These are phyloP conservation scores for Gossypium thurberi DNA, from an alignment of 345 rosid genomes.

Conservation along the genomic window DNA sequence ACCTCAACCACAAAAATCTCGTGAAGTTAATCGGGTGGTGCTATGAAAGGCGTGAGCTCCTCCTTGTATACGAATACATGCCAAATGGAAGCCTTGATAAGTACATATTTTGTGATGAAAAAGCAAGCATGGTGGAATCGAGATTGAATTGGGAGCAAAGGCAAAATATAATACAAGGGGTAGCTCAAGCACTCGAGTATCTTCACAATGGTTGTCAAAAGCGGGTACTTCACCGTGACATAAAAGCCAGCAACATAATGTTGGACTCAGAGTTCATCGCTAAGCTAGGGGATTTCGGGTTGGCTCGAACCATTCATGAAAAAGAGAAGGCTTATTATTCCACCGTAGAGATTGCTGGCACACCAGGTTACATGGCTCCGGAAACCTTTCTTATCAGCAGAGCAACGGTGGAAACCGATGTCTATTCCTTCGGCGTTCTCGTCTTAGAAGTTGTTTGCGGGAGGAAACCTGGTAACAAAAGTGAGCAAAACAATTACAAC, in stretches of 20 bases:
- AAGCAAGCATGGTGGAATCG: not conserved
- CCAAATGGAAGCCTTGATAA: not conserved
- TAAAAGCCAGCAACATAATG: not conserved
- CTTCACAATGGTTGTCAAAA: not conserved
- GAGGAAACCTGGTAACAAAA: not conserved
- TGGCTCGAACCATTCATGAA: not conserved
- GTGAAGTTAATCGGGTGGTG: not conserved
- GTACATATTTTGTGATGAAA: not conserved
- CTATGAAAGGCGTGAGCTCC: not conserved
- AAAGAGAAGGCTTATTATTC: not conserved
- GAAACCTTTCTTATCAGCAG: not conserved
- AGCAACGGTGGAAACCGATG: not conserved
- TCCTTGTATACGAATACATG: not conserved
- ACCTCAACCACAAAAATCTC: not conserved
- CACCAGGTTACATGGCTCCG: not conserved
- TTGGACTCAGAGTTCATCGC: not conserved
- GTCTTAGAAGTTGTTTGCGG: not conserved
- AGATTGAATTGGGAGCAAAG: not conserved
- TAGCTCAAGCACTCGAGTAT: not conserved
- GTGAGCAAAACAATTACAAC: not conserved
- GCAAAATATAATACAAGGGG: not conserved
- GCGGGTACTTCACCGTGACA: not conserved
- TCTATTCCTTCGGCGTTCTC: not conserved
- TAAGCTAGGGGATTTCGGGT: conserved; percentile 1
- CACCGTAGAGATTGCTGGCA: not conserved